Conservation (phyloP, 306 rosid species). For the Dryas drummondii region DNA sequence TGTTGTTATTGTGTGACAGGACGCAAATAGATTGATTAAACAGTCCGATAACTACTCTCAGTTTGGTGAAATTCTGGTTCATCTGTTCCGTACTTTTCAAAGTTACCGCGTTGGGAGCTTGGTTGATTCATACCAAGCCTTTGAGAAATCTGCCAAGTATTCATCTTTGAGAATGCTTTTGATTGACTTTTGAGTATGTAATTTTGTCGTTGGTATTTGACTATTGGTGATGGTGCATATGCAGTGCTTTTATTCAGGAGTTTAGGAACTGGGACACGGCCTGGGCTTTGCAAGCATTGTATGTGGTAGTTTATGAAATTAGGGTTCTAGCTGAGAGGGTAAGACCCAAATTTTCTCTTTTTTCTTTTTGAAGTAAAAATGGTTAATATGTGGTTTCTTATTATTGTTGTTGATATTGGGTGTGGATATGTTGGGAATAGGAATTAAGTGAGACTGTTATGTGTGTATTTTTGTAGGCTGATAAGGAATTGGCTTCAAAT, state of each 20-base stretch:
- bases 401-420: neutral
- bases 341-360: neutral
- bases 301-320: slow-evolving; percentile 70
- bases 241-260: slow-evolving; percentile 94
- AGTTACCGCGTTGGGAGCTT: slow-evolving; percentile 49
- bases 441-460: neutral
- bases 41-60: slow-evolving; percentile 65
- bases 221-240: slow-evolving; percentile 21
- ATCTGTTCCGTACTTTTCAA: slow-evolving; percentile 79
- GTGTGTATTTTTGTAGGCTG: slow-evolving; percentile 47
- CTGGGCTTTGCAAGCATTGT: slow-evolving; percentile 88
- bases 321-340: slow-evolving; percentile 97
- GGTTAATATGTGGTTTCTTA: neutral
- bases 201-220: slow-evolving; percentile 1
- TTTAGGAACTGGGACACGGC: slow-evolving; percentile 95
- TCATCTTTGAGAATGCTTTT: neutral
- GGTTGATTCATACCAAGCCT: slow-evolving; percentile 72
- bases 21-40: slow-evolving; percentile 63
- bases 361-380: neutral
- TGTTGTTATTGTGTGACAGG: slow-evolving; percentile 27
- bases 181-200: neutral
- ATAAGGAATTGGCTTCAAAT: slow-evolving; percentile 64
- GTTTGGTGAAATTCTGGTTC: slow-evolving; percentile 55
- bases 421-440: slow-evolving; percentile 11
- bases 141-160: slow-evolving; percentile 80